Evolutionary conservation across 495 filamentous ascomycete genomes (phyloP), one percentile per base, ranked within the genome.

Genomic region (Usnea hakonensis): DNA sequence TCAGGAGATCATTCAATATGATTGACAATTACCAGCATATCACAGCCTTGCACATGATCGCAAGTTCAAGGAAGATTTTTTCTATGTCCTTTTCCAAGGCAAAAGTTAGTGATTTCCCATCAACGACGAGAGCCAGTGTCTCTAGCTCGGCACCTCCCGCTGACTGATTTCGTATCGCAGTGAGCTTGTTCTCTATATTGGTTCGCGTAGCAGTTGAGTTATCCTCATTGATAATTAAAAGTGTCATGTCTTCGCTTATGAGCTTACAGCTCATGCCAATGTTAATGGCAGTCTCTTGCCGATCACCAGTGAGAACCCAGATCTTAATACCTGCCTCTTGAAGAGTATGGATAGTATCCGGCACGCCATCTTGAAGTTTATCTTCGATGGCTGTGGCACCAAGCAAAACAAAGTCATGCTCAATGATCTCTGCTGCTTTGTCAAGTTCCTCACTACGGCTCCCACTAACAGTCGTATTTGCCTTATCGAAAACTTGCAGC

Each of bases 231-330:
- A 99, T 81, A 70, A 99, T 95, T 57, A 99, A 78, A 16, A 99
- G 79, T 61, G 92, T 95, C 95, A 99, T 99, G 65, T 99, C 95
- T 73, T 99, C 95, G 54, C 91, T 96, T 52, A 99, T 91, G 30
- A 99, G 81, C 77, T 97, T 97, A 75, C 95, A 99, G 69, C 90
- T 96, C 95, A 99, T 99, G 61, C 95, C 95, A 68, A 99, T 99
- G 70, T 99, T 99, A 78, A 99, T 99, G 55, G 95, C 95, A 54
- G 95, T 99, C 72, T 99, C 95, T 72, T 99, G 95, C 69, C 95
- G 82, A 78, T 99, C 95, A 69, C 95, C 95, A 43, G 95, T 99
- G 72, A 99, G 75, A 26, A 99, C 95, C 94, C 95, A 99, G 52
- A 99, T 85, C 76, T 99, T 99, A 74, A 99, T 97, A 35, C 94